A percentile compares a stretch with the other conserved stretches of the same genome.
phyloP scores from a whole-genome alignment of 176 grass and related monocot genomes.

The Raddia guianensis region DNA sequence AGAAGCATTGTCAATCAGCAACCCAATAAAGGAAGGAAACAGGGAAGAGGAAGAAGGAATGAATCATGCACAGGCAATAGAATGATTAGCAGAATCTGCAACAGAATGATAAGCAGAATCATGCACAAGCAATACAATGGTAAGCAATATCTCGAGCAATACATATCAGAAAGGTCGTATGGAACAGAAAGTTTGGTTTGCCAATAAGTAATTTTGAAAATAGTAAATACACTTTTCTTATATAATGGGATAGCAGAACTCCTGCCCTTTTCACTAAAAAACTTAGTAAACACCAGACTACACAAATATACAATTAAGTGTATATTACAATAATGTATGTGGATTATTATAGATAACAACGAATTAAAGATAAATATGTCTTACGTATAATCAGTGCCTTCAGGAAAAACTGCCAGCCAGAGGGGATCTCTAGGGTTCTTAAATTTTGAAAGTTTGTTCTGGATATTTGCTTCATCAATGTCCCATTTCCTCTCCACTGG shows the following conservation, averaged over 20 bases:
- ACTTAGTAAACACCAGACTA: neutral
- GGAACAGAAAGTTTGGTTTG: neutral
- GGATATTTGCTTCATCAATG: constrained; percentile 80
- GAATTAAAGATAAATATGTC: constrained; percentile 34
- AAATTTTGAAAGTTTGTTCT: constrained; percentile 66
- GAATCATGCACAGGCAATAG: neutral
- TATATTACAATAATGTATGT: constrained; percentile 11
- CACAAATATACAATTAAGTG: constrained; percentile 4
- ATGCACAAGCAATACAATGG: constrained; percentile 33
- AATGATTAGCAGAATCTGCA: too few relatives aligned
- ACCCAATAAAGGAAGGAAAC: constrained; percentile 28
- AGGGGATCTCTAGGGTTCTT: constrained; percentile 69
- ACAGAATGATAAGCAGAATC: neutral
- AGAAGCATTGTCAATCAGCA: constrained; percentile 42
- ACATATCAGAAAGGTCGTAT: neutral
- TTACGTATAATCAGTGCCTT: constrained; percentile 99
- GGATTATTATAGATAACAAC: constrained; percentile 15
- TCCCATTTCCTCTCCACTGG: constrained; percentile 95
- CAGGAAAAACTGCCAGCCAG: constrained; percentile 89
- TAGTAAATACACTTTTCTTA: neutral
- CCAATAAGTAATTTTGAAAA: constrained; percentile 16
- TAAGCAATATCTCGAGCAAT: constrained; percentile 7
- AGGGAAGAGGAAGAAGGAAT: constrained; percentile 5
- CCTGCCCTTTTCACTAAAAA: too few relatives aligned
- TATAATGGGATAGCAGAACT: too few relatives aligned